Percentiles rank a stretch among this genome's conserved stretches.
phyloP scores from a whole-genome alignment of 768 basidiomycete species.

The Brasilioporus rufonigricans region DNA sequence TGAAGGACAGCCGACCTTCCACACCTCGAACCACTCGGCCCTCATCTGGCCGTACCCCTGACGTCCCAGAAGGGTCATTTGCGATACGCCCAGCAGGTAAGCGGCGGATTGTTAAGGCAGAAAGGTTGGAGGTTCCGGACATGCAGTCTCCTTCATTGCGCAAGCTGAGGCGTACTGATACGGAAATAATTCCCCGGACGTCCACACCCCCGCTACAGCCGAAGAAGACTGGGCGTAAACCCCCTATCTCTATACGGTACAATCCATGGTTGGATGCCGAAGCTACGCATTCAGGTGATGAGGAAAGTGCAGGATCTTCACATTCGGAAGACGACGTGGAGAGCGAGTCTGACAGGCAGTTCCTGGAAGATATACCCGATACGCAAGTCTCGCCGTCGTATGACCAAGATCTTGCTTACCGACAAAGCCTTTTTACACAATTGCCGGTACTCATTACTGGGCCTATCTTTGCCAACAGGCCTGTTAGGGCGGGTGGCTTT shows the following conservation, averaged over 20 bases:
- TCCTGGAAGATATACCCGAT: slow-evolving; percentile 58
- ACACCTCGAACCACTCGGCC: slow-evolving; percentile 28
- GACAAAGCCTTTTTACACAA: slow-evolving; percentile 73
- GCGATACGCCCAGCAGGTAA: slow-evolving; percentile 41
- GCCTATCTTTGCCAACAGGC: slow-evolving; percentile 57
- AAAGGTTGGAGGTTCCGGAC: slow-evolving; percentile 22
- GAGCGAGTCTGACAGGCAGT: slow-evolving; percentile 65
- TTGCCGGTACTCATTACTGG: slow-evolving; percentile 35
- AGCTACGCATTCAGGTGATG: slow-evolving; percentile 80
- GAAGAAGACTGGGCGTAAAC: slow-evolving; percentile 23
- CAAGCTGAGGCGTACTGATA: slow-evolving; percentile 27
- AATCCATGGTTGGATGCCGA: slow-evolving; percentile 62
- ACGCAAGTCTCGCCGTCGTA: slow-evolving; percentile 74
- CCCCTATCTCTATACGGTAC: slow-evolving; percentile 34
- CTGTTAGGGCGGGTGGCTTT: slow-evolving; percentile 45
- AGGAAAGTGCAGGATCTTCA: slow-evolving; percentile 62
- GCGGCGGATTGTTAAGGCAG: slow-evolving; percentile 16
- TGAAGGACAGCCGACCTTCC: slow-evolving; percentile 34
- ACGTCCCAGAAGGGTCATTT: slow-evolving; percentile 42
- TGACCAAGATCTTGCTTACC: slow-evolving; percentile 68
- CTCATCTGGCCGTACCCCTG: slow-evolving; percentile 20
- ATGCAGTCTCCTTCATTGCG: slow-evolving; percentile 33
- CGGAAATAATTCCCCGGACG: slow-evolving; percentile 20
- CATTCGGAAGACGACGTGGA: slow-evolving; percentile 51
- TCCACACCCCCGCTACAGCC: slow-evolving; percentile 22